Evolutionary conservation across 768 basidiomycete species (phyloP).

Genomic region (Xerocomellus amylosporus): DNA sequence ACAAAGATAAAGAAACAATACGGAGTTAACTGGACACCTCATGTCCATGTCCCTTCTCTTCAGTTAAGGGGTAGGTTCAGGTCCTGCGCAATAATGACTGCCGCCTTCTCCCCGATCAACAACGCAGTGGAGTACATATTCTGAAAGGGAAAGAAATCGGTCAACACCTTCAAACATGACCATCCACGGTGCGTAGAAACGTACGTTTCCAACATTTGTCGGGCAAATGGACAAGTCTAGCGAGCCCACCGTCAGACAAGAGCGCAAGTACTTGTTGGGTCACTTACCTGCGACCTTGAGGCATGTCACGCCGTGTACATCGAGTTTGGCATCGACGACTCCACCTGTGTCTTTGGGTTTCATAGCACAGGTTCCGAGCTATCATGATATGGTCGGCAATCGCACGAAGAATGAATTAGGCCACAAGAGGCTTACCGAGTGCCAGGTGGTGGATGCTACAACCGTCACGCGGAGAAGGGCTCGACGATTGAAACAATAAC

Average conservation of each 20-base stretch:
- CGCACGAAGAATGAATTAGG: neutral
- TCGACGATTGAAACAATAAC: neutral
- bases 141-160: neutral
- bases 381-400: neutral
- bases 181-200: neutral
- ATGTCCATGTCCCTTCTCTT: no score
- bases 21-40: no score
- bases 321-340: slow-evolving; percentile 12
- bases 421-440: neutral
- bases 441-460: neutral
- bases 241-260: neutral
- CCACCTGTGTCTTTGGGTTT: neutral
- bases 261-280: neutral
- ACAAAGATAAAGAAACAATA: no score
- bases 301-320: slow-evolving; percentile 13
- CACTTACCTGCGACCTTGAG: slow-evolving; percentile 14
- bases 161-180: neutral
- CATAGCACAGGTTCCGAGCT: neutral
- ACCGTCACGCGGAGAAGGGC: neutral
- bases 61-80: neutral
- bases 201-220: slow-evolving; percentile 1
- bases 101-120: slow-evolving; percentile 18
- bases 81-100: slow-evolving; percentile 13
- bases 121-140: slow-evolving; percentile 18
- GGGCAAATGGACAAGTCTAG: slow-evolving; percentile 6